Evolutionary conservation across 768 basidiomycete species (phyloP).

Genomic region (Albatrellus ellisii): DNA sequence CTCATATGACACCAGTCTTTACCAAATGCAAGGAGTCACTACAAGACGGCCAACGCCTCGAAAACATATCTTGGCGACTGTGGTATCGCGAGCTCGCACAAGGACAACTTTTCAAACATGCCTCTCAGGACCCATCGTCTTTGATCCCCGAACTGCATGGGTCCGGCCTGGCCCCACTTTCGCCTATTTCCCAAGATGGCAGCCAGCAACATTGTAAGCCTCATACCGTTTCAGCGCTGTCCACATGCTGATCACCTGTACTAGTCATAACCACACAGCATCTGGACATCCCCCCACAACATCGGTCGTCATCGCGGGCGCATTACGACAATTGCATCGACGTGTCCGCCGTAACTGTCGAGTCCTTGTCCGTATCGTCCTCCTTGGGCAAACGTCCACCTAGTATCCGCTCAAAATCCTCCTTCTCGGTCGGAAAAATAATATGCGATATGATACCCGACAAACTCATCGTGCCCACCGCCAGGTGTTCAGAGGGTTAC

Average conservation of each 20-base stretch:
- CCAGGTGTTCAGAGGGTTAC: slow-evolving; percentile 9
- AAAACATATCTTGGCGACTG: slow-evolving; percentile 82
- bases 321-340: not conserved
- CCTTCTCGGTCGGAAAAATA: slow-evolving; percentile 28
- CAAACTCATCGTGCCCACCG: slow-evolving; percentile 19
- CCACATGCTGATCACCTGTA: not conserved
- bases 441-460: slow-evolving; percentile 50
- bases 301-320: not conserved
- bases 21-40: slow-evolving; percentile 72
- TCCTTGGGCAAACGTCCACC: not conserved
- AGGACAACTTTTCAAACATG: slow-evolving; percentile 19
- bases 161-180: slow-evolving; percentile 8
- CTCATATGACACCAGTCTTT: slow-evolving; percentile 53
- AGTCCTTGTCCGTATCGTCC: slow-evolving; percentile 2
- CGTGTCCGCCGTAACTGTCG: not conserved
- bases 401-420: slow-evolving; percentile 13
- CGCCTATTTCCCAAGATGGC: slow-evolving; percentile 11
- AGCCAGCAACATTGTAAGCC: too few species aligned
- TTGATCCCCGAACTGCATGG: not conserved
- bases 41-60: slow-evolving; percentile 68
- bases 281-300: not conserved
- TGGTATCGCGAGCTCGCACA: slow-evolving; percentile 57
- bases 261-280: not conserved
- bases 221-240: not conserved
- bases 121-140: slow-evolving; percentile 19